Evolutionary conservation across 805 yeast species (phyloP).

Genomic region (Ogataea pignaliae): DNA sequence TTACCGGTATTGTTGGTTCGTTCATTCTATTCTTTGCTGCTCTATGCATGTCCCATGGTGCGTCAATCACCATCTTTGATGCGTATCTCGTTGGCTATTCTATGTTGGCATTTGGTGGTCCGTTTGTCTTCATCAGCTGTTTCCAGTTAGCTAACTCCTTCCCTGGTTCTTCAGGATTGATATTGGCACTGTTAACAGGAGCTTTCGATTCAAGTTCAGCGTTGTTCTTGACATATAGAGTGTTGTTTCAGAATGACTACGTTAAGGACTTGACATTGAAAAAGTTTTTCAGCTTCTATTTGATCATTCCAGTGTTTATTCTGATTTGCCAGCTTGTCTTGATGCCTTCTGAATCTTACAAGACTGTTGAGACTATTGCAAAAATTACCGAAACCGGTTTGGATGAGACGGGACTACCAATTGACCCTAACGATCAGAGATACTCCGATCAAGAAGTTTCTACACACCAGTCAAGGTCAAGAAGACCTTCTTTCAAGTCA

Average conservation of each 20-base stretch:
- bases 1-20: conserved; percentile 74
- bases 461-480: conserved; percentile 19
- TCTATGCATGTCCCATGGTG: conserved; percentile 21
- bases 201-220: conserved; percentile 94
- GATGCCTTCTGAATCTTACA: conserved; percentile 78
- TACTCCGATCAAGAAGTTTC: conserved; percentile 18
- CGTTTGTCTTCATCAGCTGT: conserved; percentile 85
- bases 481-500: conserved; percentile 47
- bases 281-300: conserved; percentile 61
- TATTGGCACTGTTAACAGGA: conserved; percentile 84
- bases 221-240: conserved; percentile 67
- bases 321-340: conserved; percentile 65
- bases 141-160: conserved; percentile 87
- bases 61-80: conserved; percentile 38
- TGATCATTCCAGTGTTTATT: conserved; percentile 76
- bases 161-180: conserved; percentile 75
- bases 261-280: conserved; percentile 39
- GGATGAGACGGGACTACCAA: conserved; percentile 62
- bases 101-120: conserved; percentile 83
- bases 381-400: conserved; percentile 69
- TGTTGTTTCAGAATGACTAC: conserved; percentile 48
- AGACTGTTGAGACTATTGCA: conserved; percentile 62
- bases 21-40: conserved; percentile 55
- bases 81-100: conserved; percentile 73
- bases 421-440: conserved; percentile 42